Conservation (phyloP, 1,284 basidiomycete genomes). For the Paramarasmius palmivorus region DNA sequence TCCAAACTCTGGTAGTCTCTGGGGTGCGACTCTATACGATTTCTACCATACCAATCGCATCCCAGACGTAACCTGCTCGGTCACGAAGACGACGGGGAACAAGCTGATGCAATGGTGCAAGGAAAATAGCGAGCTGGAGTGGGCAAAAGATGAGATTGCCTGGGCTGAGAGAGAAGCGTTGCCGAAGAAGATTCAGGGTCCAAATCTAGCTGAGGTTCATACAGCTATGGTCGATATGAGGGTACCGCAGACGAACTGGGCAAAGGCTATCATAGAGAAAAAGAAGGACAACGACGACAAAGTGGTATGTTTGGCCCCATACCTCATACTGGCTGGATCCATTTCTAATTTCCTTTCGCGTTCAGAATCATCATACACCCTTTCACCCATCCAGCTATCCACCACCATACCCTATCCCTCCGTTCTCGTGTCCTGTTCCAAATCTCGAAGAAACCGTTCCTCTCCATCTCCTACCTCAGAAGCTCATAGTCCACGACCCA, state of each 20-base stretch:
- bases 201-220: constrained; percentile 7
- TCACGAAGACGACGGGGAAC: constrained; percentile 11
- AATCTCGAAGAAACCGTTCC: constrained; percentile 20
- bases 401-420: constrained; percentile 12
- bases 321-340: background rate
- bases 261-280: background rate
- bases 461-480: constrained; percentile 23
- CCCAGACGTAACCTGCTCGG: background rate
- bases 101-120: constrained; percentile 11
- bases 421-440: constrained; percentile 13
- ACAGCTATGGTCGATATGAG: constrained; percentile 1
- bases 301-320: background rate
- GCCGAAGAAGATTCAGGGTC: constrained; percentile 7
- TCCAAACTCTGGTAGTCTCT: constrained; percentile 5
- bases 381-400: constrained; percentile 16
- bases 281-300: background rate
- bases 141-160: constrained; percentile 12
- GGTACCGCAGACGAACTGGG: background rate
- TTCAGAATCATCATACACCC: background rate
- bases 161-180: constrained; percentile 15
- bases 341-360: too few relatives aligned
- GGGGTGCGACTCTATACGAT: constrained; percentile 16
- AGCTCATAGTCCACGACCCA: constrained; percentile 27
- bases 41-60: constrained; percentile 14
- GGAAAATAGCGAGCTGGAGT: constrained; percentile 13